Evolutionary conservation across 164 flowering plant species (phyloP).

Genomic region (Paratinospora sagittata): DNA sequence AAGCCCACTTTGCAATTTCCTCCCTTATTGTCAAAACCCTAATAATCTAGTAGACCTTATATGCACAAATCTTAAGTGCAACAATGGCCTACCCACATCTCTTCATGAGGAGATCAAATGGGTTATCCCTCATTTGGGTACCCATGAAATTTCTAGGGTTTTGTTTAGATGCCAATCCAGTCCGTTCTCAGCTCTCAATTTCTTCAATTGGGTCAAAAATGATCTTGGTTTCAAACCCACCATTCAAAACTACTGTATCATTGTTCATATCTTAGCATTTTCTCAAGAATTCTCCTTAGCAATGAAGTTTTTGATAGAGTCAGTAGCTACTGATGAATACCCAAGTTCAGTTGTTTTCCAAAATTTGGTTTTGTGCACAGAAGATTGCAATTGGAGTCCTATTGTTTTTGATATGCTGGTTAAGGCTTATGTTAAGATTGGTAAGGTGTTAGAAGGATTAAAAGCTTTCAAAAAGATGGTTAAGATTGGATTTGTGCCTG

Average conservation of each 20-base stretch:
- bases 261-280: conserved; percentile 71
- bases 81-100: conserved; percentile 20
- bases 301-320: conserved; percentile 42
- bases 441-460: conserved; percentile 46
- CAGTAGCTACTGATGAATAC: conserved; percentile 19
- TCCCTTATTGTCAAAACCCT: conserved; percentile 58
- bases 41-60: conserved; percentile 51
- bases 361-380: conserved; percentile 32
- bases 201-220: conserved; percentile 69
- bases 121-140: conserved; percentile 51
- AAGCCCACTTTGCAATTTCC: conserved; percentile 34
- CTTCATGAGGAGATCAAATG: conserved; percentile 27
- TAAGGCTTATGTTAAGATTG: conserved; percentile 63
- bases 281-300: conserved; percentile 39
- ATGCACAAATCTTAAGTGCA: conserved; percentile 44
- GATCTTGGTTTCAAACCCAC: conserved; percentile 40
- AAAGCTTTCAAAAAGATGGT: conserved; percentile 41
- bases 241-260: conserved; percentile 48
- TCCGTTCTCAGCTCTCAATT: conserved; percentile 43
- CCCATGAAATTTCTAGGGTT: conserved; percentile 55
- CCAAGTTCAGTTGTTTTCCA: conserved; percentile 36
- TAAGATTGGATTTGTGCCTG: conserved; percentile 51
- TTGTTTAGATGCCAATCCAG: conserved; percentile 77
- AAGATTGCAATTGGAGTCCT: conserved; percentile 69
- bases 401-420: conserved; percentile 77